Evolutionary conservation across 1,284 basidiomycete genomes (phyloP).

Genomic region (Gastroboletus turbinatus): DNA sequence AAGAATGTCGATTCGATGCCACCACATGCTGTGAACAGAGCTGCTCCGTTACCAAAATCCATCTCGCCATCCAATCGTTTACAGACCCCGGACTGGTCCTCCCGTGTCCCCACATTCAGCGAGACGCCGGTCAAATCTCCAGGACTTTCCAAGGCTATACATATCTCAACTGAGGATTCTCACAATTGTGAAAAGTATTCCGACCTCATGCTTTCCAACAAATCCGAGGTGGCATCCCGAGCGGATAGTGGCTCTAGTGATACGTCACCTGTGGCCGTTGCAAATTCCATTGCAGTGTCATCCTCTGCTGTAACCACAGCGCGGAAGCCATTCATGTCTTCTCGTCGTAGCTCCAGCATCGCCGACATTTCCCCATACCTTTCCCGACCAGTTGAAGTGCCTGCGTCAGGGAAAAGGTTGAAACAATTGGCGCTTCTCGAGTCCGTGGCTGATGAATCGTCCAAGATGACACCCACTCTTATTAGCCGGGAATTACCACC

Average conservation of each 20-base stretch:
- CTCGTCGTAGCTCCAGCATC: conserved; percentile 42
- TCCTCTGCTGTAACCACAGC: conserved; percentile 8
- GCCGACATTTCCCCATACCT: conserved; percentile 68
- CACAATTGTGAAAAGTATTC: conserved; percentile 18
- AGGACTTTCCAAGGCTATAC: conserved; percentile 6
- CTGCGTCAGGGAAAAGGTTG: conserved; percentile 58
- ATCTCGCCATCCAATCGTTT: conserved; percentile 13
- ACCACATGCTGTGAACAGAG: neutral
- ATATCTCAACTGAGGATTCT: neutral
- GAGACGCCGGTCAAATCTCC: conserved; percentile 8
- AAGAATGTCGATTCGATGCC: conserved; percentile 20
- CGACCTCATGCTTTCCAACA: conserved; percentile 7
- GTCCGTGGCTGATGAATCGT: conserved; percentile 69
- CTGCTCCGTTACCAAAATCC: conserved; percentile 9
- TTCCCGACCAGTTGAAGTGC: conserved; percentile 46
- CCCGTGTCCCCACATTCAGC: conserved; percentile 29
- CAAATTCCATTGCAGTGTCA: conserved; percentile 6
- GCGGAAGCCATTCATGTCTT: conserved; percentile 28
- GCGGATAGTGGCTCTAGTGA: conserved; percentile 4
- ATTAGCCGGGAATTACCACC: conserved; percentile 36
- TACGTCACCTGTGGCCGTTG: conserved; percentile 12
- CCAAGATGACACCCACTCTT: conserved; percentile 53
- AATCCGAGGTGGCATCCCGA: conserved; percentile 27
- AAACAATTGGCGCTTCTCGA: conserved; percentile 76
- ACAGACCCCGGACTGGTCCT: conserved; percentile 35